phyloP scores from a whole-genome alignment of 163 green algal genomes.

The Prototheca wickerhamii region DNA sequence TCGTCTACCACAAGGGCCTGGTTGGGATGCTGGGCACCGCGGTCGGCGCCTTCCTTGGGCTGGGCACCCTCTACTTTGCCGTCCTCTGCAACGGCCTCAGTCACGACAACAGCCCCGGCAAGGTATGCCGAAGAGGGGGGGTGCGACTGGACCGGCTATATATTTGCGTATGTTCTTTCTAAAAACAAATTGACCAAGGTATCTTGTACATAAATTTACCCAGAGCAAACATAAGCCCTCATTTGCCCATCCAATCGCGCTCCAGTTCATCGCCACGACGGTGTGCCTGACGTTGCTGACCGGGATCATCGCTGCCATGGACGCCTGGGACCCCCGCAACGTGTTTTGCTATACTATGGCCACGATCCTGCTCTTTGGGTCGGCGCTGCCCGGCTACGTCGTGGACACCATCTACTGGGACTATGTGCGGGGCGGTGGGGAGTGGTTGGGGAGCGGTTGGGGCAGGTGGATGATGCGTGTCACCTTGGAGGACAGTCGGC shows the following conservation, averaged over 20 bases:
- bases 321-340: neutral
- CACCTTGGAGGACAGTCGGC: neutral
- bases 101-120: neutral
- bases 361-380: neutral
- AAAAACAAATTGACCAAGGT: too few relatives aligned
- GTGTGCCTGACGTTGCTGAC: neutral
- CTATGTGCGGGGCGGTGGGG: neutral
- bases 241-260: neutral
- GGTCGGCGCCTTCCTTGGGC: neutral
- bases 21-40: neutral
- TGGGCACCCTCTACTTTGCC: neutral
- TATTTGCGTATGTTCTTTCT: too few relatives aligned
- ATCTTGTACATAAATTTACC: neutral
- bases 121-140: neutral
- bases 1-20: neutral
- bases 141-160: too few relatives aligned
- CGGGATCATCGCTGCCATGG: neutral
- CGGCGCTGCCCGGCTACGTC: neutral
- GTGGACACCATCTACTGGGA: neutral
- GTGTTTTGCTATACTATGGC: neutral
- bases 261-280: neutral
- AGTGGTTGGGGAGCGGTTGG: neutral
- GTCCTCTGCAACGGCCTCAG: neutral
- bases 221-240: too few relatives aligned
- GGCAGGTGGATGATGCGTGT: neutral